Percentiles rank a stretch among this genome's conserved stretches.
These are phyloP conservation scores for Ogataea corticis DNA, from an alignment of 805 yeast species.

Conservation along the genomic window DNA sequence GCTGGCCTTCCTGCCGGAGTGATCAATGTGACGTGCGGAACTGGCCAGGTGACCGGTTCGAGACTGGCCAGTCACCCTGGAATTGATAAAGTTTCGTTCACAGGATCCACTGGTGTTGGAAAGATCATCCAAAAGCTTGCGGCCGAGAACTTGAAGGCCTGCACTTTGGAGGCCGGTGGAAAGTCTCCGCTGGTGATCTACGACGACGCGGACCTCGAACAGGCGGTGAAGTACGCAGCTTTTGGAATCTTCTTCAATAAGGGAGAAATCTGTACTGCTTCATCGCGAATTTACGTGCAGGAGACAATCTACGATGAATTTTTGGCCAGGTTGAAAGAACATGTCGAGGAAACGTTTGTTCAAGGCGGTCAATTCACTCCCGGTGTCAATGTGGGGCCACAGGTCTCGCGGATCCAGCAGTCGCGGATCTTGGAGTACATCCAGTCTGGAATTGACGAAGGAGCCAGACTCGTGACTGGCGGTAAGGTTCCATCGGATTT, in stretches of 20 bases:
- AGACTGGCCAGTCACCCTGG: constrained; percentile 57
- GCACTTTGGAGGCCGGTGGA: constrained; percentile 95
- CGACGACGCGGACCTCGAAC: constrained; percentile 78
- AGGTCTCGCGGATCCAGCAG: constrained; percentile 78
- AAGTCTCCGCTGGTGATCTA: constrained; percentile 91
- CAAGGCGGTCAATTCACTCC: constrained; percentile 82
- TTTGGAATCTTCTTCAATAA: constrained; percentile 88
- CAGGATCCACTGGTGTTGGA: constrained; percentile 74
- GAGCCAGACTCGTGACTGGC: constrained; percentile 75
- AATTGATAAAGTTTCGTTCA: constrained; percentile 64
- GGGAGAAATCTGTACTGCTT: constrained; percentile 96
- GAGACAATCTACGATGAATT: constrained; percentile 80
- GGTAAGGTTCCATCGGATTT: constrained; percentile 46
- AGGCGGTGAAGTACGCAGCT: constrained; percentile 73
- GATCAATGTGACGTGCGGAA: constrained; percentile 61
- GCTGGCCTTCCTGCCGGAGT: constrained; percentile 69
- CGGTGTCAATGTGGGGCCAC: constrained; percentile 86
- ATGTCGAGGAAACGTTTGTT: constrained; percentile 55
- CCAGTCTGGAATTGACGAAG: constrained; percentile 76
- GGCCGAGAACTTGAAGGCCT: constrained; percentile 82
- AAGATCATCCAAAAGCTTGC: constrained; percentile 78
- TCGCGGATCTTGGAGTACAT: constrained; percentile 77
- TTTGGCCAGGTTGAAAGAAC: constrained; percentile 55
- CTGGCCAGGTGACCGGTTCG: constrained; percentile 60
- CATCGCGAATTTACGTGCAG: constrained; percentile 88